These are phyloP conservation scores for Penicillium digitatum DNA, from an alignment of 2,329 filamentous ascomycete genomes.

Conservation along the genomic window DNA sequence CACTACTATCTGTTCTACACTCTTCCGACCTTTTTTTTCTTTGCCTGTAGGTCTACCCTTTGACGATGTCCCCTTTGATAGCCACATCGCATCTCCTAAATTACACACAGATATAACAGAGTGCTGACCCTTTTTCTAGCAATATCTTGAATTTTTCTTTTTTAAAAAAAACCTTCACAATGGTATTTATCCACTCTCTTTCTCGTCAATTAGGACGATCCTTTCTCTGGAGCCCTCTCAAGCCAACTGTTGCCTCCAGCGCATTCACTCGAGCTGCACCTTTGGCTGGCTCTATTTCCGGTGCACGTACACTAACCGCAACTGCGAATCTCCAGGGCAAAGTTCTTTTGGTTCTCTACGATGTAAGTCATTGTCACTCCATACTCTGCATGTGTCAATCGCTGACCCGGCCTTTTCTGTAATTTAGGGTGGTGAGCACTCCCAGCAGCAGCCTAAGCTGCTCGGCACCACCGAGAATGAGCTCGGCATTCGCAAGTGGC, in stretches of 20 bases:
- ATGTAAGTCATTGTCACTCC: conserved; percentile 54
- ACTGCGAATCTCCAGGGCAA: conserved; percentile 78
- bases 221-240: conserved; percentile 44
- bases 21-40: neutral
- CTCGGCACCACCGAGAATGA: conserved; percentile 98
- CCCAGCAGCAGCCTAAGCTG: conserved; percentile 79
- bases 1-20: neutral
- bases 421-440: conserved; percentile 69
- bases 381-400: neutral
- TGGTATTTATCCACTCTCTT: conserved; percentile 62
- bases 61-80: neutral
- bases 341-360: conserved; percentile 90
- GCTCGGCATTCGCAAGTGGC: conserved; percentile 94
- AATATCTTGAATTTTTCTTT: neutral
- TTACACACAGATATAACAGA: conserved; percentile 1
- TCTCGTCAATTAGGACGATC: conserved; percentile 54
- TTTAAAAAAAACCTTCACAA: conserved; percentile 46
- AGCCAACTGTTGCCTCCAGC: conserved; percentile 15
- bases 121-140: conserved; percentile 8
- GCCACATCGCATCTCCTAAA: neutral
- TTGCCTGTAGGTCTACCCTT: neutral
- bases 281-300: conserved; percentile 44
- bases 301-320: conserved; percentile 60
- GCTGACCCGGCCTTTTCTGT: conserved; percentile 4
- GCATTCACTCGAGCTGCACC: conserved; percentile 35